Evolutionary conservation across 202 grass and related monocot species (phyloP).

Genomic region (Setaria italica): DNA sequence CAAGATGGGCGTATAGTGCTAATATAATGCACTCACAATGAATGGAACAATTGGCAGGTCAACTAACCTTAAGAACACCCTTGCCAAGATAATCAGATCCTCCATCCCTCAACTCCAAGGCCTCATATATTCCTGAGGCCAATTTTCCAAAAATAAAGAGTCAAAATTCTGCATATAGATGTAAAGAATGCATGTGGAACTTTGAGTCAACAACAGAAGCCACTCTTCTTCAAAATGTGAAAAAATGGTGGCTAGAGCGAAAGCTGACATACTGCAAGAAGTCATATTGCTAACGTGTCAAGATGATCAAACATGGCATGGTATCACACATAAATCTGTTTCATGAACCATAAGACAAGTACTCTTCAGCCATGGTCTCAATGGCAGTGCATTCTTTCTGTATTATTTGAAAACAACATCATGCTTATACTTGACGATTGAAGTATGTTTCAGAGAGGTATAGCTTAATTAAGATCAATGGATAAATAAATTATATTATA

Average conservation of each 20-base stretch:
- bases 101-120: constrained; percentile 90
- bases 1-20: neutral
- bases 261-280: neutral
- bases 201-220: neutral
- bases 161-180: neutral
- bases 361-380: neutral
- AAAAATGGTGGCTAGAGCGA: neutral
- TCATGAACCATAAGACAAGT: neutral
- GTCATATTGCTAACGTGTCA: neutral
- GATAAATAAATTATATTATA: too few relatives aligned
- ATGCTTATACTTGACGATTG: neutral
- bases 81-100: constrained; percentile 94
- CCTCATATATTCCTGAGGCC: constrained; percentile 76
- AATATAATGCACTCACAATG: neutral
- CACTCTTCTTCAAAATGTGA: neutral
- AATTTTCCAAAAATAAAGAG: neutral
- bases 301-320: neutral
- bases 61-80: constrained; percentile 80
- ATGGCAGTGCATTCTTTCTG: neutral
- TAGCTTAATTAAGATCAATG: neutral
- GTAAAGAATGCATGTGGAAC: neutral
- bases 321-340: neutral
- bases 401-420: neutral
- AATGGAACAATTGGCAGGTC: neutral
- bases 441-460: neutral